A percentile compares a stretch with the other conserved stretches of the same genome.
Evolutionary conservation across 352 stramenopile genomes (phyloP).

Genomic region (Pythium brachiatum): DNA sequence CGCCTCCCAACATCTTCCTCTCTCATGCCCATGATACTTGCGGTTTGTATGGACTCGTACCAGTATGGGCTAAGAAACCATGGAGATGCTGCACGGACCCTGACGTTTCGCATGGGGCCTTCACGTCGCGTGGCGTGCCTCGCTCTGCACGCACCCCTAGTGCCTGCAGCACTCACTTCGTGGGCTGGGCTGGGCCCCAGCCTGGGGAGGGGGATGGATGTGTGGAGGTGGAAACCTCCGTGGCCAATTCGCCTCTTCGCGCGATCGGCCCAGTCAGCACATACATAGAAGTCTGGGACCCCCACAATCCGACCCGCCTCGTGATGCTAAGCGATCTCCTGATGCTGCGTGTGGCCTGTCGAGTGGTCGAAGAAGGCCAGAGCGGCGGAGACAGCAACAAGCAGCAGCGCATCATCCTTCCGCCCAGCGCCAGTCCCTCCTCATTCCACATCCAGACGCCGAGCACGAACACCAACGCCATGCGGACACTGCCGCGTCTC

Average conservation of each 20-base stretch:
- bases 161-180: neutral
- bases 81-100: no score
- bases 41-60: neutral
- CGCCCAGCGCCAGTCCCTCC: neutral
- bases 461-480: slow-evolving; percentile 1
- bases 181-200: no score
- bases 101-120: slow-evolving; percentile 5
- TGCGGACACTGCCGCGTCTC: neutral
- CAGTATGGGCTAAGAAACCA: neutral
- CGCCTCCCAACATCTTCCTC: slow-evolving; percentile 2
- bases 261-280: neutral
- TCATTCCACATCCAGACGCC: neutral
- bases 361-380: slow-evolving; percentile 31
- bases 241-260: slow-evolving; percentile 29
- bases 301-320: neutral
- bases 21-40: no score
- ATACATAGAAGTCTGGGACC: neutral
- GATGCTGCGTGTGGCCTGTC: slow-evolving; percentile 32
- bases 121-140: slow-evolving; percentile 8
- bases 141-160: slow-evolving; percentile 13
- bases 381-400: neutral
- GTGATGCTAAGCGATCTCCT: slow-evolving; percentile 29
- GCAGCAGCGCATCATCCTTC: neutral
- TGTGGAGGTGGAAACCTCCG: slow-evolving; percentile 1
- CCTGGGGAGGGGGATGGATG: neutral